Evolutionary conservation across 2,329 filamentous ascomycete genomes (phyloP).

Genomic region (Penicillium sp.): DNA sequence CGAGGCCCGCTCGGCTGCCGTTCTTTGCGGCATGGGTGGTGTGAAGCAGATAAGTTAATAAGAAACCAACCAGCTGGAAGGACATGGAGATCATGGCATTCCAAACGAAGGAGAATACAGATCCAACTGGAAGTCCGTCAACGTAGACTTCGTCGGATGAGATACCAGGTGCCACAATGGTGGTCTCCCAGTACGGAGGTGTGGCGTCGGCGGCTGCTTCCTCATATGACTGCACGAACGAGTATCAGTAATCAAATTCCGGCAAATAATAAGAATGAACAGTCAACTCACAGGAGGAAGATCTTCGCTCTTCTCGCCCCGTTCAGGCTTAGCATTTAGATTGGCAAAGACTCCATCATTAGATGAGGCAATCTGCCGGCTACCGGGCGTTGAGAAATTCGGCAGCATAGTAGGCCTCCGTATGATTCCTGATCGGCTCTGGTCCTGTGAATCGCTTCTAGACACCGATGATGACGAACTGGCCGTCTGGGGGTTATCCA

Average conservation of each 20-base stretch:
- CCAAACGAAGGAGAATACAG: conserved; percentile 76
- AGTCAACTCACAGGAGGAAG: conserved; percentile 78
- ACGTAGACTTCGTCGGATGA: conserved; percentile 95
- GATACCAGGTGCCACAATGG: conserved; percentile 88
- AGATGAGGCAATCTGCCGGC: conserved; percentile 68
- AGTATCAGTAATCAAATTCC: conserved; percentile 11
- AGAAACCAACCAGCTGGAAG: conserved; percentile 94
- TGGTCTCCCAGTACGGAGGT: conserved; percentile 98
- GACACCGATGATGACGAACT: conserved; percentile 30
- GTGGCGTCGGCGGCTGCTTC: conserved; percentile 95
- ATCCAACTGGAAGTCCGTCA: conserved; percentile 88
- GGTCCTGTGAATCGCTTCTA: conserved; percentile 19
- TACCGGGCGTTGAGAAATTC: conserved; percentile 44
- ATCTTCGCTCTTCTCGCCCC: conserved; percentile 81
- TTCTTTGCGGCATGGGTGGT: conserved; percentile 98
- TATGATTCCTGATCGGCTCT: conserved; percentile 34
- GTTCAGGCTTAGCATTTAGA: conserved; percentile 83
- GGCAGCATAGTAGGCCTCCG: conserved; percentile 58
- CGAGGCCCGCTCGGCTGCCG: conserved; percentile 88
- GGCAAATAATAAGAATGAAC: not conserved
- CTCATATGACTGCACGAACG: conserved; percentile 75
- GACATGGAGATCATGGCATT: conserved; percentile 95
- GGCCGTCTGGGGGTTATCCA: conserved; percentile 30
- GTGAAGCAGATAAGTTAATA: conserved; percentile 96
- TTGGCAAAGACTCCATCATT: conserved; percentile 98